A percentile compares a stretch with the other conserved stretches of the same genome.
These are phyloP conservation scores for Hypoxylon perforatum DNA, from an alignment of 495 filamentous ascomycete genomes.

Conservation along the genomic window DNA sequence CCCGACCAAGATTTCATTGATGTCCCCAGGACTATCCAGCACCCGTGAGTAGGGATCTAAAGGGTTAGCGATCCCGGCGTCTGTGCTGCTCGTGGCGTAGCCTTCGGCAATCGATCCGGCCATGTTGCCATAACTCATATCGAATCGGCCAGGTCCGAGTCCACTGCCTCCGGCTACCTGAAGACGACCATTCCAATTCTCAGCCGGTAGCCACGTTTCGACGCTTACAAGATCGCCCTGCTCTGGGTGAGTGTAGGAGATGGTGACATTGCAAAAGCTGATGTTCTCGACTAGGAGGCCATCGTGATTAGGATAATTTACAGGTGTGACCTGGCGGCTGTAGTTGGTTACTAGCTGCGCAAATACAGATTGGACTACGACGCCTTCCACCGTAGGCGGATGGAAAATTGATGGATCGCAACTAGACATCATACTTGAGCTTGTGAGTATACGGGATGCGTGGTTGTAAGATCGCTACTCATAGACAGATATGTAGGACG, in stretches of 20 bases:
- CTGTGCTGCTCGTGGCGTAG: conserved; percentile 47
- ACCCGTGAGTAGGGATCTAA: conserved; percentile 29
- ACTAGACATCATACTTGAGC: conserved; percentile 9
- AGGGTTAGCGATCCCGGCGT: conserved; percentile 37
- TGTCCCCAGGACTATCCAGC: conserved; percentile 13
- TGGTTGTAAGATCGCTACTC: not conserved
- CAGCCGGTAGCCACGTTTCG: conserved; percentile 51
- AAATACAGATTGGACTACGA: conserved; percentile 9
- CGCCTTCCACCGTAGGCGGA: conserved; percentile 6
- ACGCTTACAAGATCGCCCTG: conserved; percentile 50
- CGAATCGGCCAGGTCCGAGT: conserved; percentile 42
- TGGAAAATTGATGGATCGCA: conserved; percentile 13
- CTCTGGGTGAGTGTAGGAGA: conserved; percentile 57
- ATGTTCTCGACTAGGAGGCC: conserved; percentile 16
- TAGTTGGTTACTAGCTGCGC: conserved; percentile 28
- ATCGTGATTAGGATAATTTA: conserved; percentile 28
- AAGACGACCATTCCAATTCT: conserved; percentile 55
- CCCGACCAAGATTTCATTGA: conserved; percentile 17
- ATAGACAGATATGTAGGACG: not conserved
- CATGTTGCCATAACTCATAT: conserved; percentile 36
- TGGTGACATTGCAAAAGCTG: conserved; percentile 60
- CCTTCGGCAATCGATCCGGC: conserved; percentile 43
- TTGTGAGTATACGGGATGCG: not conserved
- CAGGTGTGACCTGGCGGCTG: conserved; percentile 20
- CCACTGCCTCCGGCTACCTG: conserved; percentile 55